phyloP scores from a whole-genome alignment of 306 rosid genomes.

The Trifolium fragiferum region DNA sequence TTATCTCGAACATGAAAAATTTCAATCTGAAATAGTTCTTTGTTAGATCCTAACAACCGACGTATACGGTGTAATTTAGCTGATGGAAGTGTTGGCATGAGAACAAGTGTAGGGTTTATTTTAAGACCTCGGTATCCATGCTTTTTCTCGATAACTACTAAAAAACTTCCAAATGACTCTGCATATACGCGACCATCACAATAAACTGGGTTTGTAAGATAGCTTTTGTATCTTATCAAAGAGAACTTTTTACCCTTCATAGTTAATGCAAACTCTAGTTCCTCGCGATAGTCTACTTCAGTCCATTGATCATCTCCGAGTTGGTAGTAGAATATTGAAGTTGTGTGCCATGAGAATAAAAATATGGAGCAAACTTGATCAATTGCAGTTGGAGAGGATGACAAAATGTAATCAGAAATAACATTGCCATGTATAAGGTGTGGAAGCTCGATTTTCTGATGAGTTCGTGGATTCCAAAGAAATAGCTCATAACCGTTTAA shows the following conservation, averaged over 20 bases:
- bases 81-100: background rate
- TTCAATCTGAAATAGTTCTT: background rate
- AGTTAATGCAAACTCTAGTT: background rate
- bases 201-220: background rate
- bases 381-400: too few relatives aligned
- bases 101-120: background rate
- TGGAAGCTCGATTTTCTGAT: too few relatives aligned
- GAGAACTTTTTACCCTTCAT: background rate
- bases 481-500: too few relatives aligned
- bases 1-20: background rate
- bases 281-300: background rate
- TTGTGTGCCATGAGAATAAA: background rate
- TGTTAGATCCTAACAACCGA: background rate
- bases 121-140: background rate
- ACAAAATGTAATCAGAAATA: too few relatives aligned
- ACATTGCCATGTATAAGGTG: too few relatives aligned
- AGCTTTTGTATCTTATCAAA: background rate
- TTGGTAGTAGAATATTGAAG: constrained; percentile 6
- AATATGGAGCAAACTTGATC: background rate
- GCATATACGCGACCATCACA: constrained; percentile 2
- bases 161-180: background rate
- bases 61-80: background rate
- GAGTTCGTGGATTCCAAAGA: too few relatives aligned
- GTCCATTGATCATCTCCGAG: constrained; percentile 18
- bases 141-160: background rate